Evolutionary conservation across 2,329 filamentous ascomycete genomes (phyloP).

Genomic region (Ophiosphaerella korrae): DNA sequence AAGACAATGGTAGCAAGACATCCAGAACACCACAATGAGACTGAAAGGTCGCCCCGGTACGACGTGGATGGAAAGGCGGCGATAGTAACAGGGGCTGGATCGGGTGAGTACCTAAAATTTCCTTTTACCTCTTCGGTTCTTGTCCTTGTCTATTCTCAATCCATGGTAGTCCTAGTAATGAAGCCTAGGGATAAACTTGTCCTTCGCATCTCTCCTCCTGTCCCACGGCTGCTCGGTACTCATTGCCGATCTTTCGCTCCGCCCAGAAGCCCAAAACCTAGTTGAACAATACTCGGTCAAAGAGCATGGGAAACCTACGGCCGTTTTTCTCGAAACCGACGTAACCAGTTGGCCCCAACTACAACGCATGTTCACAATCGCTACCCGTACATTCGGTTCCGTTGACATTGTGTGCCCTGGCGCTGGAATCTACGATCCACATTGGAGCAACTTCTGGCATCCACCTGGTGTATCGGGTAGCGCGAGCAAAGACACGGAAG

Average conservation of each 20-base stretch:
- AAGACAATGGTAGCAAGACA: constrained; percentile 9
- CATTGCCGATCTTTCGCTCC: constrained; percentile 54
- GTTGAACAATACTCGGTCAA: constrained; percentile 35
- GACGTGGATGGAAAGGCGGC: constrained; percentile 53
- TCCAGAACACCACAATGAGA: constrained; percentile 6
- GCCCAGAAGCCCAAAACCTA: constrained; percentile 54
- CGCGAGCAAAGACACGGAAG: constrained; percentile 39
- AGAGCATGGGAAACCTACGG: constrained; percentile 34
- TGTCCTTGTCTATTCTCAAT: no score
- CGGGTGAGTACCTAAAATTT: constrained; percentile 21
- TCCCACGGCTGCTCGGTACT: constrained; percentile 54
- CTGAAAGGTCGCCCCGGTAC: constrained; percentile 30
- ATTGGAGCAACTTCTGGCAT: constrained; percentile 56
- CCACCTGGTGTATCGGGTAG: constrained; percentile 46
- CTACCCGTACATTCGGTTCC: constrained; percentile 36
- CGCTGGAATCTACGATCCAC: constrained; percentile 56
- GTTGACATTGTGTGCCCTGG: constrained; percentile 57
- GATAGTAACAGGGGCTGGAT: constrained; percentile 55
- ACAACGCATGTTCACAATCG: constrained; percentile 38
- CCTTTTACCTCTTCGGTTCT: neutral
- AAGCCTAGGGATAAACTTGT: constrained; percentile 53
- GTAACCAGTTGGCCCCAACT: constrained; percentile 46
- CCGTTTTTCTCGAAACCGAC: constrained; percentile 53
- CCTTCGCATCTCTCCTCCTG: constrained; percentile 54
- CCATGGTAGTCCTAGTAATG: neutral